Base-by-base conservation (phyloP, 192 early-diverging fungal genomes). In the Nowakowskiella sp. region DNA sequence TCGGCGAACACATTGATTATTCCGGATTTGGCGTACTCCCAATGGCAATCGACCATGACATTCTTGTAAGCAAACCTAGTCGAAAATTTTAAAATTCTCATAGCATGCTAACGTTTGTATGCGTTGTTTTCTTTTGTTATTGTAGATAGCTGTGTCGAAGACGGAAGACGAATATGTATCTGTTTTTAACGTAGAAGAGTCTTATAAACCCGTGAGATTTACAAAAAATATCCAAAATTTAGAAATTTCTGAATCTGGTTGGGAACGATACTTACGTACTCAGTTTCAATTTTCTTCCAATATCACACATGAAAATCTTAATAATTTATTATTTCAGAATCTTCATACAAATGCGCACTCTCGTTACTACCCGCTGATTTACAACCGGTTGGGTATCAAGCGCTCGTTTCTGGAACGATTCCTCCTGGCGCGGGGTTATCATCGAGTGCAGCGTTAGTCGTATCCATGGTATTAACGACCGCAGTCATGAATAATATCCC, bases 1-100 rank as follows among this genome's bases (percentile, higher is more conserved):
- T 97, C 61, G 94, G 92, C 30, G 94, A 97, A 62, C 94, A 97
- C 62, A 87, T 97, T 43, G 94, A 97, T 72, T 94, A 94, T 72
- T 85, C 83, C 57, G 93, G 91, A 22, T 48, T 5, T 32, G 47
- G 1, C 13, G 94, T 97, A 10, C 76, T 97, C 21, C 94, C 94
- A 29, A 94, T 94, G 92, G 94, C 91, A 31, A 85, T 97, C 56
- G 87, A 85, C 34, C 76, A 87, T 31, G 86, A 86, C 61, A 66
- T 80, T 7, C 57, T 85, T n/a, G 78, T 85, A 21, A 71, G 73
- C 28, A 71, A 78, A 47, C 24, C 21, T 27, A 55, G 19, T 19
- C 31, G 47, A 47, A 34, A 13, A 39, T 13, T 39, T 13, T 13
- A 13, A 39, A 39, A 39, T 39, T 72, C 29, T 32, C 58, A 36